Evolutionary conservation across 2,329 filamentous ascomycete genomes (phyloP).

Genomic region (Leptographium galeiforme): DNA sequence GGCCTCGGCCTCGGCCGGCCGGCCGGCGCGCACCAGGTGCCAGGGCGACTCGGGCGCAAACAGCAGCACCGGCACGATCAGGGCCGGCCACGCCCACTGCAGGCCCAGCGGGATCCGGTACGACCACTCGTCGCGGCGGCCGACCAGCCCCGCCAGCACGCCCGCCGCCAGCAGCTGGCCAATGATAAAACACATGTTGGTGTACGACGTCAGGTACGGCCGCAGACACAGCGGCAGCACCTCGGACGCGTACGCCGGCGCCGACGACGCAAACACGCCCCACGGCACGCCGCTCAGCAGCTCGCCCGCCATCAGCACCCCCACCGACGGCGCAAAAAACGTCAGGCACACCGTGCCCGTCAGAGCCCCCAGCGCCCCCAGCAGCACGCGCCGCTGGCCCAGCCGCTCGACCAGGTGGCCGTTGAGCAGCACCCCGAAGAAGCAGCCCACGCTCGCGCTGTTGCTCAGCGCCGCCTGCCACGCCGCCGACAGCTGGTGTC

Average conservation of each 20-base stretch:
- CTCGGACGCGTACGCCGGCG: constrained; percentile 22
- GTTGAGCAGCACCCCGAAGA: constrained; percentile 34
- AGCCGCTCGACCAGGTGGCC: constrained; percentile 31
- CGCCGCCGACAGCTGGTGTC: constrained; percentile 27
- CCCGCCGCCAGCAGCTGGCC: constrained; percentile 18
- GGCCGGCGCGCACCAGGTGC: constrained; percentile 27
- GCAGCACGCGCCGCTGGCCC: constrained; percentile 30
- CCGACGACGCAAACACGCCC: constrained; percentile 24
- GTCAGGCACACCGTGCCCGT: constrained; percentile 30
- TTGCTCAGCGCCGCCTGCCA: constrained; percentile 36
- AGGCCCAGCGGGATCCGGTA: constrained; percentile 23
- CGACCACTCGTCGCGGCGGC: constrained; percentile 21
- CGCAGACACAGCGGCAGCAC: constrained; percentile 20
- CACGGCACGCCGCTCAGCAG: constrained; percentile 27
- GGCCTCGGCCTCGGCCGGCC: constrained; percentile 18
- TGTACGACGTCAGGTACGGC: constrained; percentile 27
- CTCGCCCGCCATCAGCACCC: constrained; percentile 26
- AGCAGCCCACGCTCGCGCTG: constrained; percentile 26
- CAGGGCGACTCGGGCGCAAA: constrained; percentile 34
- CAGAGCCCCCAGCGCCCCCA: constrained; percentile 25
- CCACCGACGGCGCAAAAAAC: constrained; percentile 28
- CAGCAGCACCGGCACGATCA: constrained; percentile 23
- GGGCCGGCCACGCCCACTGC: constrained; percentile 22
- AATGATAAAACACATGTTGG: constrained; percentile 37
- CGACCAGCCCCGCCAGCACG: constrained; percentile 25